Percentiles rank a stretch among this genome's conserved stretches.
Evolutionary conservation across 73 alveolate genomes (phyloP).

Genomic region (Stentor coeruleus): DNA sequence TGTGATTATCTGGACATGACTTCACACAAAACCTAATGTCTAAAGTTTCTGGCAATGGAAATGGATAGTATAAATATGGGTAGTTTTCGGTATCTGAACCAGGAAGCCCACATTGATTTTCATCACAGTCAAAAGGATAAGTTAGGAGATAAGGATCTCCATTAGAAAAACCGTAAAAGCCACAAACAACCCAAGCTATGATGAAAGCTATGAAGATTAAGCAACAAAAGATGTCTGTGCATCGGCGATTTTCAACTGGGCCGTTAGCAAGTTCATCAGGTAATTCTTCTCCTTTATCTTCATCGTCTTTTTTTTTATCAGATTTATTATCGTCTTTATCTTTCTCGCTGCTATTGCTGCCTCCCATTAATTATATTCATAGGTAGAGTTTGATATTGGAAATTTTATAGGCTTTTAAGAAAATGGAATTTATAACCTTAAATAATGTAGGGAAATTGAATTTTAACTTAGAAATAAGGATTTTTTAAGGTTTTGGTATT

Average conservation of each 20-base stretch:
- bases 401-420: too few relatives aligned
- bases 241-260: slow-evolving; percentile 82
- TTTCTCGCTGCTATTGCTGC: too few relatives aligned
- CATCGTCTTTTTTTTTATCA: not conserved
- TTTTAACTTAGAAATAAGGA: too few relatives aligned
- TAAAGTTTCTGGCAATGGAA: not conserved
- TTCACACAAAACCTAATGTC: slow-evolving; percentile 2
- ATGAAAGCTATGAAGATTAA: slow-evolving; percentile 72
- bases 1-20: not conserved
- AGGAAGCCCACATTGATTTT: slow-evolving; percentile 25
- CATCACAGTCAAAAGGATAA: slow-evolving; percentile 28
- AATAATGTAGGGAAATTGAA: too few relatives aligned
- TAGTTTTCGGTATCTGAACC: slow-evolving; percentile 20
- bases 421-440: too few relatives aligned
- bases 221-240: slow-evolving; percentile 90
- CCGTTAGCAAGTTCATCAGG: slow-evolving; percentile 65
- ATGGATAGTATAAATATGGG: slow-evolving; percentile 25
- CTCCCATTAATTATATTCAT: too few relatives aligned
- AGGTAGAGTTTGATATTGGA: too few relatives aligned
- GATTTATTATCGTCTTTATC: not conserved
- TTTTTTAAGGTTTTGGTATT: too few relatives aligned
- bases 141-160: slow-evolving; percentile 78
- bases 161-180: slow-evolving; percentile 68
- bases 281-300: slow-evolving; percentile 20
- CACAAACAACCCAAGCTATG: slow-evolving; percentile 71